A percentile compares a stretch with the other conserved stretches of the same genome.
Conservation (phyloP, 805 yeast species). For the Scheffersomyces spartinae region DNA sequence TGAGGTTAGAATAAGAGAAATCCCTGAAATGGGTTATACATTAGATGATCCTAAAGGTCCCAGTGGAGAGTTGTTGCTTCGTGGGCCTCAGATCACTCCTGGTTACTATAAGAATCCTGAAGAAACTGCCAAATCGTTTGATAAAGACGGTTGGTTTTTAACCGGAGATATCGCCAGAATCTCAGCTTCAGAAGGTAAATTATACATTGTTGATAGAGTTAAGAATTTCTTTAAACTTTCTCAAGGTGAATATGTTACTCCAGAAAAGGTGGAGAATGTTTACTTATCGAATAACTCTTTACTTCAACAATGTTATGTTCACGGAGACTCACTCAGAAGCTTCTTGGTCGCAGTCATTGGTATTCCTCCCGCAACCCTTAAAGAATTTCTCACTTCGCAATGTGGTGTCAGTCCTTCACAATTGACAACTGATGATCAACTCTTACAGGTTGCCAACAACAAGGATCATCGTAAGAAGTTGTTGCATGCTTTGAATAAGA, state of each 20-base stretch:
- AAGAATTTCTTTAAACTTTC: constrained; percentile 63
- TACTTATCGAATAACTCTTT: constrained; percentile 42
- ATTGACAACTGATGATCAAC: constrained; percentile 4
- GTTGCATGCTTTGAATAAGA: constrained; percentile 12
- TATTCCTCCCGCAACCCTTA: constrained; percentile 33
- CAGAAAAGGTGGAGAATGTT: constrained; percentile 61
- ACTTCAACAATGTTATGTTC: constrained; percentile 43
- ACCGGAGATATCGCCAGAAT: constrained; percentile 56
- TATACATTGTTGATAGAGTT: constrained; percentile 59
- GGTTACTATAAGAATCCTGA: constrained; percentile 46
- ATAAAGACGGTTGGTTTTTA: constrained; percentile 46
- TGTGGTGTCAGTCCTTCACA: constrained; percentile 3
- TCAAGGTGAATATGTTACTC: constrained; percentile 52
- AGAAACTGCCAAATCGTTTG: constrained; percentile 42
- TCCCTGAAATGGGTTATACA: constrained; percentile 20
- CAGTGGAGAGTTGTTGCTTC: constrained; percentile 48
- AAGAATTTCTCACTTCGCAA: constrained; percentile 1
- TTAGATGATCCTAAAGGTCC: constrained; percentile 28
- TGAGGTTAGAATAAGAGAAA: constrained; percentile 10
- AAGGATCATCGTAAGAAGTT: constrained; percentile 10
- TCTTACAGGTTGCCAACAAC: constrained; percentile 7
- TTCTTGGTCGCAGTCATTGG: constrained; percentile 54
- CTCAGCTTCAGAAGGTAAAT: constrained; percentile 36
- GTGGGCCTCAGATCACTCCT: constrained; percentile 54
- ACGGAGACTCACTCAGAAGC: constrained; percentile 50